These are phyloP conservation scores for Colletotrichum kahawae DNA, from an alignment of 2,329 filamentous ascomycete genomes.

Conservation along the genomic window DNA sequence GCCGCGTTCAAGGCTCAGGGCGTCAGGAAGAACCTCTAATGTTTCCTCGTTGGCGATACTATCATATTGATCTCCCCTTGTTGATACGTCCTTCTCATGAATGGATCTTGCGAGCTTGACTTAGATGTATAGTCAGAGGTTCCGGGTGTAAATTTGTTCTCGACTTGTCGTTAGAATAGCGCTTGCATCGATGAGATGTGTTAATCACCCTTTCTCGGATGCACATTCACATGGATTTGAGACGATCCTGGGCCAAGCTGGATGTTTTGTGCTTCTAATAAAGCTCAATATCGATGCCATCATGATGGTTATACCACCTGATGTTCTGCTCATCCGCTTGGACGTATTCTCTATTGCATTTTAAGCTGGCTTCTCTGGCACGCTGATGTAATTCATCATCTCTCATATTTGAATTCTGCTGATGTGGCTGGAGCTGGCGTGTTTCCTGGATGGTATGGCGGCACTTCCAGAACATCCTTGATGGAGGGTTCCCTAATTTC, in stretches of 20 bases:
- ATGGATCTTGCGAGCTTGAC: neutral
- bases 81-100: neutral
- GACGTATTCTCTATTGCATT: neutral
- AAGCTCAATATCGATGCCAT: neutral
- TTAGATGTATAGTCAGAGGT: neutral
- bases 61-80: neutral
- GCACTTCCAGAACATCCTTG: neutral
- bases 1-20: constrained; percentile 51
- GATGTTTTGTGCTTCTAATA: neutral
- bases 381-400: neutral
- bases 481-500: neutral
- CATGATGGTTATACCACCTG: neutral
- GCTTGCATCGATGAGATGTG: neutral
- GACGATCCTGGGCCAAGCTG: neutral
- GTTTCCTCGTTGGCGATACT: neutral
- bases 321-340: neutral
- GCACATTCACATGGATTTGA: neutral
- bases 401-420: neutral
- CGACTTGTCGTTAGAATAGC: neutral
- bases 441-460: neutral
- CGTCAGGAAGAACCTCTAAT: constrained; percentile 32
- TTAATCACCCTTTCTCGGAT: neutral
- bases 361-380: neutral
- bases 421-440: neutral
- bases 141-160: neutral